phyloP scores from a whole-genome alignment of 257 asterid genomes.

The Craterostigma plantagineum region DNA sequence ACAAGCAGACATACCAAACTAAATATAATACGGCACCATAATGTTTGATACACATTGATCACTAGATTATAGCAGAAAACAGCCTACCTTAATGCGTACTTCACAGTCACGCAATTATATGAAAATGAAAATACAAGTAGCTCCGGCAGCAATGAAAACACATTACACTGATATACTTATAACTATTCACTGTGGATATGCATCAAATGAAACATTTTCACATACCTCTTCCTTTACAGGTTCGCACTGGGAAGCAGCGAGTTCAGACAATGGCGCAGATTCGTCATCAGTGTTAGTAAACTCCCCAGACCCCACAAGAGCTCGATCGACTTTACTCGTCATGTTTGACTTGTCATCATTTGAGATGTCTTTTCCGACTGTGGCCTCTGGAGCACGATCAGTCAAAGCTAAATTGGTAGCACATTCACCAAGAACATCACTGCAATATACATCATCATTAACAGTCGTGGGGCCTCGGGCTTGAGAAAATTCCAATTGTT shows the following conservation, averaged over 20 bases:
- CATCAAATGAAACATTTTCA: constrained; percentile 5
- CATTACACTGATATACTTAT: no score
- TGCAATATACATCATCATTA: constrained; percentile 19
- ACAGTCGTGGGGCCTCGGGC: constrained; percentile 34
- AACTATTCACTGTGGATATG: constrained; percentile 9
- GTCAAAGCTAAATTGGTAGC: constrained; percentile 32
- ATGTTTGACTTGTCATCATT: constrained; percentile 19
- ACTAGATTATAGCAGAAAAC: no score
- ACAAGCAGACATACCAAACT: no score
- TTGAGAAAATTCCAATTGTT: constrained; percentile 27
- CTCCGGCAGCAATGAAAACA: no score
- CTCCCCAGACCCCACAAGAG: constrained; percentile 19
- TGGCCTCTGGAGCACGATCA: constrained; percentile 20
- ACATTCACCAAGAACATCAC: constrained; percentile 33
- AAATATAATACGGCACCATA: no score
- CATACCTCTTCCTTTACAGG: constrained; percentile 48
- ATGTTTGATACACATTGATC: no score
- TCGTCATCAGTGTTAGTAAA: constrained; percentile 16
- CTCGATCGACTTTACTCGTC: constrained; percentile 18
- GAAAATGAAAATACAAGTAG: no score
- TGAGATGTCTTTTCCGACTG: constrained; percentile 16
- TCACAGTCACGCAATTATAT: no score
- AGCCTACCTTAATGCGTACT: no score
- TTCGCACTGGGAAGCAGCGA: constrained; percentile 16
- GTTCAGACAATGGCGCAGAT: constrained; percentile 12